Base-by-base conservation (phyloP, 1,284 basidiomycete genomes). In the Ceratobasidium sp. region DNA sequence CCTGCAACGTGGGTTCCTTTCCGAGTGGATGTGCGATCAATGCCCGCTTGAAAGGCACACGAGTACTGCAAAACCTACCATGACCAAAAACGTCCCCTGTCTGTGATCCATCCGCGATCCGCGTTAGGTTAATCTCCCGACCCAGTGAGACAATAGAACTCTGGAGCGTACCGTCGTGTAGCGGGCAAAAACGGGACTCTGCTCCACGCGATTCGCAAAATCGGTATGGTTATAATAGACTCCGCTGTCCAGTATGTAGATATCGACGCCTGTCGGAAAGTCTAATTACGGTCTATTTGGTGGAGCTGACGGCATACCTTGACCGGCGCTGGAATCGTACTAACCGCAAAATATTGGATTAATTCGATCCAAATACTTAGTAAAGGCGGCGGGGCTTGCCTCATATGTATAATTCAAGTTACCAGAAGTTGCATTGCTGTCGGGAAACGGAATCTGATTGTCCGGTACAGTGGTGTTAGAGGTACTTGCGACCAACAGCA, bases 151-250 rank as follows among this genome's bases (percentile, higher is more conserved):
- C 33, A 36, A 36, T 36, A 36, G 33, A 11, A 11, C 5, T n/a
- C n/a, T 4, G 33, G 33, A 14, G 23, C 57, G 27, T 36, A 62
- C 59, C 59, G 59, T 62, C 25, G 59, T 62, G 49, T 62, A 62
- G 1, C 59, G 46, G 19, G 59, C 59, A 62, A 62, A 62, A 29
- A 62, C 59, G 23, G 59, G 59, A 23, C 47, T 42, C 2, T 47
- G 59, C 41, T 52, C 41, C 36, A 62, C 59, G 23, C 59, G 59
- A 27, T 41, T 52, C 25, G 13, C n/a, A 23, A 62, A 36, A 39
- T 62, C 59, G n/a, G 59, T 52, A 21, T 62, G 59, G 27, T 62
- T 62, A 4, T 29, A 27, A 42, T 62, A 62, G 23, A 62, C 59
- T 36, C 59, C 59, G 47, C 59, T 62, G 21, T 62, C 59, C 2